Base-by-base conservation (phyloP, 1,139 yeast species). In the Barnettozyma hawaiiensis region DNA sequence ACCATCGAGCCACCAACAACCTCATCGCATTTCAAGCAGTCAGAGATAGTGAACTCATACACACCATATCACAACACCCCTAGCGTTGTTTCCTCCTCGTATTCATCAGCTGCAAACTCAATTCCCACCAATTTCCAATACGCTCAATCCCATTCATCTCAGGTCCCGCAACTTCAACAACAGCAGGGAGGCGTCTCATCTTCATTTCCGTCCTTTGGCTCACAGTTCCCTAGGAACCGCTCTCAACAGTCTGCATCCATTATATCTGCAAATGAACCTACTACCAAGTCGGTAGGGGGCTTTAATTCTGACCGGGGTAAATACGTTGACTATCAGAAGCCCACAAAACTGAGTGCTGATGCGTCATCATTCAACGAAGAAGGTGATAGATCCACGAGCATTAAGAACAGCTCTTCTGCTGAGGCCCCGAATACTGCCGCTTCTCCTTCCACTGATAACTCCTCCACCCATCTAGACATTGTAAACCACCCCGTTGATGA, bases 401-500 rank as follows among this genome's bases (percentile, higher is more conserved):
- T 8, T 44, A 38, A 11, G 45, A 43, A 21, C 37, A 28, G 32
- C 33, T 47, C 26, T n/a, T n/a, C n/a, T 24, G 5, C 37, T 22
- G n/a, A 9, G 20, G 18, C 26, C 7, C n/a, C 35, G 10, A n/a
- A n/a, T 11, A 28, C 23, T 9, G 12, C 34, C 35, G 40, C 31
- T 19, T 23, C 31, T 37, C 40, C 31, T 19, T 23, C 31, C 39
- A 5, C 31, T 37, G 22, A 43, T 39, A 47, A 55, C 43, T 75
- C 75, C 43, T 75, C 75, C 42, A 78, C 73, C 35, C 90, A 81
- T 54, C 69, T 85, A 47, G 87, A 86, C 59, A 85, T 90, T 43
- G 90, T 87, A 14, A 85, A 81, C 37, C 86, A 81, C 58, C 90
- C 96, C 0, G 89, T 85, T 2, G 77, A 83, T 46, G 94, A 85